Base-by-base conservation (phyloP, 2,329 filamentous ascomycete species). In the Diaporthe citri region DNA sequence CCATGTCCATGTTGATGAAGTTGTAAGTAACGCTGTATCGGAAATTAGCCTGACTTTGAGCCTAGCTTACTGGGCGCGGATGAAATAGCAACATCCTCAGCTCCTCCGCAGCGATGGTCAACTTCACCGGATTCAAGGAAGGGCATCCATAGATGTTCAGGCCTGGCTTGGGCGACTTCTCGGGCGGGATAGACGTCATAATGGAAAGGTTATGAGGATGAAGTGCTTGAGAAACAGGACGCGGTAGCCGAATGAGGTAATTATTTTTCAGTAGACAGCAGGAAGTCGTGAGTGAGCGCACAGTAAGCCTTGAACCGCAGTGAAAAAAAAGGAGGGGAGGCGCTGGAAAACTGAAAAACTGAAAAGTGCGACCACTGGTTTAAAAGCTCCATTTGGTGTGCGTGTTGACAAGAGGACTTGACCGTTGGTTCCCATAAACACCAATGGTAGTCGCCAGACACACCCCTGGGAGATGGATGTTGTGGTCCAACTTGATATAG, bases 51-150 rank as follows among this genome's bases (percentile, higher is more conserved):
- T 7, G 12, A 17, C 6, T n/a, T 9, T 3, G 34, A 25, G 4
- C 4, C 31, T 8, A 8, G 12, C 4, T 4, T 2, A 31, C 6
- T 10, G 0, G 17, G 34, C 1, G 51, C 22, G 20, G 20, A 9
- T 56, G 15, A 5, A 3, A n/a, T 48, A 10, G 12, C 12, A 52
- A 4, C 72, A 43, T 78, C 79, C 75, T 59, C 4, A 79, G 75
- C 62, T 80, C 78, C 59, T 79, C 78, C 31, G 77, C 78, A 43
- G 75, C 76, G 28, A 80, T 78, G 4, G 75, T 77, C 31, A 79
- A 25, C 70, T 79, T 80, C 64, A 36, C 31, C 10, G 79, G 78
- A 46, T 80, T 80, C 4, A 79, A 76, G n/a, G 77, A 43, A 5
- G 48, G 59, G 43, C 46, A 72, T 2, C 76, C 78, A 56, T 80